Conservation (phyloP, 192 early-diverging fungal species). For the Thoreauomyces humboldtii region DNA sequence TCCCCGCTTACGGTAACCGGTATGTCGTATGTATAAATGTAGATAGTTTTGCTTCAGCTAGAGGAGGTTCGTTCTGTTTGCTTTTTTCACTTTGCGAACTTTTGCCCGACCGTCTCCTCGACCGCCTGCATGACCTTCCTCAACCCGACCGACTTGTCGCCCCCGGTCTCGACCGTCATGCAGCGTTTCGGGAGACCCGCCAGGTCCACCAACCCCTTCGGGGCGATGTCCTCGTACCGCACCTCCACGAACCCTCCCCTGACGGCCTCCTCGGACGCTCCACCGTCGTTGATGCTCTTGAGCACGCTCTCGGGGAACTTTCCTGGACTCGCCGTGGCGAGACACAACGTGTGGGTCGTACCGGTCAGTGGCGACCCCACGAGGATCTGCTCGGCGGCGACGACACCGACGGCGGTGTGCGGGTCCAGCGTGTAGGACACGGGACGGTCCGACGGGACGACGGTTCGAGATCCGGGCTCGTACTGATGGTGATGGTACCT, state of each 20-base stretch:
- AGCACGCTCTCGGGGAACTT: slow-evolving; percentile 95
- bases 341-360: slow-evolving; percentile 44
- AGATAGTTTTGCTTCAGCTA: not conserved
- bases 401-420: slow-evolving; percentile 94
- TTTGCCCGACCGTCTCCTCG: slow-evolving; percentile 22
- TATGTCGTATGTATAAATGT: not conserved
- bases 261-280: not conserved
- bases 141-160: slow-evolving; percentile 25
- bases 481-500: slow-evolving; percentile 60
- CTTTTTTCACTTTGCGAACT: slow-evolving; percentile 8
- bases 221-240: slow-evolving; percentile 52
- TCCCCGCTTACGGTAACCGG: not conserved
- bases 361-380: not conserved
- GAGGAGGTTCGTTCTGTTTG: too few species aligned
- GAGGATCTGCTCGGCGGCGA: slow-evolving; percentile 64
- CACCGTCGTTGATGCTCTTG: slow-evolving; percentile 51
- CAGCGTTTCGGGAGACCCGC: slow-evolving; percentile 48
- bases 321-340: slow-evolving; percentile 93
- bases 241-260: slow-evolving; percentile 29
- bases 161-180: slow-evolving; percentile 30
- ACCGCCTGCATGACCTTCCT: slow-evolving; percentile 23
- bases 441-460: slow-evolving; percentile 40
- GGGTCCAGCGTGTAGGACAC: slow-evolving; percentile 81
- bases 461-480: not conserved
- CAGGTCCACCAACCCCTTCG: slow-evolving; percentile 40